Conservation (phyloP, 2,329 filamentous ascomycete genomes). For the Daldinia eschscholtzii region DNA sequence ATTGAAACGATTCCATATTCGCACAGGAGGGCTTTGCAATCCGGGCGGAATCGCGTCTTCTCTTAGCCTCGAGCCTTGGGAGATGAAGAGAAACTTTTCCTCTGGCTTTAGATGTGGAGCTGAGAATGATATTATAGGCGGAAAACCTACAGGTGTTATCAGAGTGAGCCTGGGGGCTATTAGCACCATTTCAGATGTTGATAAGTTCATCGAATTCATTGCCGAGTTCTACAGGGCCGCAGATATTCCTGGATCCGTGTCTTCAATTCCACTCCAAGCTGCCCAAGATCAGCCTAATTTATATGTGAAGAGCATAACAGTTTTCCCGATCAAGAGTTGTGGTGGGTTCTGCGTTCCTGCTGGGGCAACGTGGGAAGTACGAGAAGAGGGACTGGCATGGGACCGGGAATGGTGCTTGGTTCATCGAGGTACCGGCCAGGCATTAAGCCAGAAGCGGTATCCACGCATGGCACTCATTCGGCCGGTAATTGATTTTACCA, state of each 20-base stretch:
- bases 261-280: neutral
- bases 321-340: constrained; percentile 97
- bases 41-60: constrained; percentile 84
- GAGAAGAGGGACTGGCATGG: constrained; percentile 87
- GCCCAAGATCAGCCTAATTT: constrained; percentile 50
- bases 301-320: constrained; percentile 73
- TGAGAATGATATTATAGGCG: constrained; percentile 83
- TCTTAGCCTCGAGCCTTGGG: constrained; percentile 80
- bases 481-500: constrained; percentile 78
- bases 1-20: constrained; percentile 83
- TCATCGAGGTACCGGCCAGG: constrained; percentile 85
- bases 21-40: constrained; percentile 92
- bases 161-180: constrained; percentile 90
- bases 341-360: constrained; percentile 79
- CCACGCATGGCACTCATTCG: constrained; percentile 88
- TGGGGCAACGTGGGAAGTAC: constrained; percentile 78
- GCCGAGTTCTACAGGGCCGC: constrained; percentile 70
- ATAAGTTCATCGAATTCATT: constrained; percentile 78
- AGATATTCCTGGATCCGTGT: constrained; percentile 30
- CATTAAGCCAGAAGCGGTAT: constrained; percentile 88
- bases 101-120: constrained; percentile 86
- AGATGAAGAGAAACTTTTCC: constrained; percentile 87
- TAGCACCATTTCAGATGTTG: constrained; percentile 82
- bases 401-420: constrained; percentile 97
- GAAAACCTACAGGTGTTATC: constrained; percentile 89